phyloP scores from a whole-genome alignment of 495 filamentous ascomycete genomes.

The Podospora sp. region DNA sequence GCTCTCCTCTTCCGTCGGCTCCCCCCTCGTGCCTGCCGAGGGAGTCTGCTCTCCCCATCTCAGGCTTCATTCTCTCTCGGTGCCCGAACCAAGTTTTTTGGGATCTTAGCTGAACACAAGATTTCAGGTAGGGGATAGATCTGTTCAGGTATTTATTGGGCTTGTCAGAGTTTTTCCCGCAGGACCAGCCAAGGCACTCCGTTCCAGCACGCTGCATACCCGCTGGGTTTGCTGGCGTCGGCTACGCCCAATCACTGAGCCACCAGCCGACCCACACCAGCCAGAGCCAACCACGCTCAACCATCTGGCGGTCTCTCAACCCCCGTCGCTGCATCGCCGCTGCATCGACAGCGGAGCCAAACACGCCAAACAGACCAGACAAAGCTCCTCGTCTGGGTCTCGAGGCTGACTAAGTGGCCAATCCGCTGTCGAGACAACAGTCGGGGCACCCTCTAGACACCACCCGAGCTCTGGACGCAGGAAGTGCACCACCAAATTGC shows the following conservation, averaged over 20 bases:
- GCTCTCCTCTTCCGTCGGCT: not conserved
- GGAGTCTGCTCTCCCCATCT: not conserved
- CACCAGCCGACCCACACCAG: constrained; percentile 1
- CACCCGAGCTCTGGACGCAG: constrained; percentile 31
- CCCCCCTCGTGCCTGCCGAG: constrained; percentile 3
- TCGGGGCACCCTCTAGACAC: constrained; percentile 34
- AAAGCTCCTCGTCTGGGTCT: constrained; percentile 1
- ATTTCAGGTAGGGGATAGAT: not conserved
- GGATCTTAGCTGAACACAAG: not conserved
- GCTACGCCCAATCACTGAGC: constrained; percentile 33
- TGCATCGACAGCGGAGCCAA: constrained; percentile 19
- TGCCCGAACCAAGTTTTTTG: constrained; percentile 18
- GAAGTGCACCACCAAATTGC: constrained; percentile 39
- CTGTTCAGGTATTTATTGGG: constrained; percentile 22
- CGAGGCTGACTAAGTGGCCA: constrained; percentile 47
- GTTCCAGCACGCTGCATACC: constrained; percentile 14
- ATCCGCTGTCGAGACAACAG: constrained; percentile 42
- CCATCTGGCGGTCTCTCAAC: constrained; percentile 35
- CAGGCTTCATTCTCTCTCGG: not conserved
- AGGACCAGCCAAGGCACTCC: constrained; percentile 15
- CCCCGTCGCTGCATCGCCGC: constrained; percentile 26
- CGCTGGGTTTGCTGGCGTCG: not conserved
- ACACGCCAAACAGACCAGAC: constrained; percentile 9
- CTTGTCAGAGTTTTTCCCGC: constrained; percentile 15
- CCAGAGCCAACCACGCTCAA: constrained; percentile 36